phyloP scores from a whole-genome alignment of 768 basidiomycete species.

The Epithele typhae region DNA sequence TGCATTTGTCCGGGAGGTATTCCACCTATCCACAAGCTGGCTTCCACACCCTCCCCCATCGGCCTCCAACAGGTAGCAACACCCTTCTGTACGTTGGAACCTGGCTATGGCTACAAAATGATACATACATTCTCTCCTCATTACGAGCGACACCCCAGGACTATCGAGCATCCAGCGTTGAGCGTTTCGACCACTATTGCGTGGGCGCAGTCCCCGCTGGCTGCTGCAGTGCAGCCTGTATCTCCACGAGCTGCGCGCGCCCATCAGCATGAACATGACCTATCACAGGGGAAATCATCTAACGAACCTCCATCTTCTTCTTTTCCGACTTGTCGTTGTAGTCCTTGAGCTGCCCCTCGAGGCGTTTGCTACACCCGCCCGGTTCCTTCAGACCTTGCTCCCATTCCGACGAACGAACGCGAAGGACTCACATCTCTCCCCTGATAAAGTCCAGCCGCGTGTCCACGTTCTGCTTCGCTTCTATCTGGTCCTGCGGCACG shows the following conservation, averaged over 20 bases:
- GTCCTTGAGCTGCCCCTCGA: conserved; percentile 80
- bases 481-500: conserved; percentile 81
- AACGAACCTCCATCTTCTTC: conserved; percentile 77
- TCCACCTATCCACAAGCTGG: no score
- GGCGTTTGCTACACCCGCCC: conserved; percentile 54
- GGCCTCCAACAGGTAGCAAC: no score
- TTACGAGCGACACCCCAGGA: no score
- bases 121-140: neutral
- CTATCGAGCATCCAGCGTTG: no score
- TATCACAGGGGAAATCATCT: neutral
- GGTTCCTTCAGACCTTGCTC: neutral
- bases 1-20: no score
- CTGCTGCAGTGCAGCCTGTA: conserved; percentile 54
- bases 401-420: neutral
- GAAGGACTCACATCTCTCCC: conserved; percentile 72
- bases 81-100: no score
- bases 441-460: conserved; percentile 87
- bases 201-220: conserved; percentile 18
- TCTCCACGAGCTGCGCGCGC: conserved; percentile 57
- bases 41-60: no score
- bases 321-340: conserved; percentile 70
- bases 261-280: neutral
- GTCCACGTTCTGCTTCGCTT: conserved; percentile 85
- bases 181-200: no score
- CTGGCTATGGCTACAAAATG: neutral